These are phyloP conservation scores for Teratosphaeria zuluensis DNA, from an alignment of 2,329 filamentous ascomycete species.

Conservation along the genomic window DNA sequence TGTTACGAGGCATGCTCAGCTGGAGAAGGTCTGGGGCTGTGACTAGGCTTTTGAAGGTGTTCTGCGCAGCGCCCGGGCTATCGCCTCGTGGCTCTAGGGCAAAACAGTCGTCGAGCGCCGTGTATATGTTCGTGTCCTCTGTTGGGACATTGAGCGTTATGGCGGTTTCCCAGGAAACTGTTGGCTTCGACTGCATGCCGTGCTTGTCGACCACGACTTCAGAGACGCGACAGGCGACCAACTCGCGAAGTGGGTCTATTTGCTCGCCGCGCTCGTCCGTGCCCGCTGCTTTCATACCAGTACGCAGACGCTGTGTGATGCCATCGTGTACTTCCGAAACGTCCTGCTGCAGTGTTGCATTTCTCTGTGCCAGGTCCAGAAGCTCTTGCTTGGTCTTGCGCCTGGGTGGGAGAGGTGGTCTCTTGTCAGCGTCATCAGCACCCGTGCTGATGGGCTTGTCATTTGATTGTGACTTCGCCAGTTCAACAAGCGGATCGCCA, in stretches of 20 bases:
- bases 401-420: constrained; percentile 35
- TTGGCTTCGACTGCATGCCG: constrained; percentile 9
- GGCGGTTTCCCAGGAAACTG: constrained; percentile 30
- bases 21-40: constrained; percentile 69
- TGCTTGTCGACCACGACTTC: constrained; percentile 13
- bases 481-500: constrained; percentile 25
- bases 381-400: constrained; percentile 18
- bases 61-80: constrained; percentile 33
- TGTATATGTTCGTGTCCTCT: constrained; percentile 60
- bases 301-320: constrained; percentile 81
- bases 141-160: constrained; percentile 50
- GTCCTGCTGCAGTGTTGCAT: constrained; percentile 66
- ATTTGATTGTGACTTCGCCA: background rate
- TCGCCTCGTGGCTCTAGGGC: constrained; percentile 67
- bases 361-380: constrained; percentile 45
- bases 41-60: constrained; percentile 58
- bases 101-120: constrained; percentile 76
- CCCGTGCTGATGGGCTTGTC: background rate
- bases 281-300: constrained; percentile 66
- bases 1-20: constrained; percentile 76
- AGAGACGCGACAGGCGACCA: constrained; percentile 6
- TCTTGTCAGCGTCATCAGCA: background rate
- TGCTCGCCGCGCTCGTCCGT: constrained; percentile 64
- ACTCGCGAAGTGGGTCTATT: constrained; percentile 45
- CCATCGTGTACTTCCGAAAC: constrained; percentile 93